Conservation (phyloP, 192 early-diverging fungal species). For the Fimicolochytrium jonesii region DNA sequence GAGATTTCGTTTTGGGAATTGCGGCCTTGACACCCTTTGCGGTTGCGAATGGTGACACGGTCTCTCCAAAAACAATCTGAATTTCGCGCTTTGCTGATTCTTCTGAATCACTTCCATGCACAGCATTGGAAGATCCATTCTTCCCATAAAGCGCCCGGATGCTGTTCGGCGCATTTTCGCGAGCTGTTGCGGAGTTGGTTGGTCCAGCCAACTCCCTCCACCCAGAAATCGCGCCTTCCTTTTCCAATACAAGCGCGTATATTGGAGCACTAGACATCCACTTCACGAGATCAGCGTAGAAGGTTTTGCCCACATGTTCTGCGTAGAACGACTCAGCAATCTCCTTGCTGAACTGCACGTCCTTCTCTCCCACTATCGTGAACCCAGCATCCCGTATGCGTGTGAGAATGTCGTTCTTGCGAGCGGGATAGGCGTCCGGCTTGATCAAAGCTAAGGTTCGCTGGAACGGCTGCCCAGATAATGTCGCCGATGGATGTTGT, state of each 20-base stretch:
- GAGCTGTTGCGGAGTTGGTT: slow-evolving; percentile 41
- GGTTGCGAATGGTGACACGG: neutral
- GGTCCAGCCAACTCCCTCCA: slow-evolving; percentile 43
- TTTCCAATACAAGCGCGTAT: slow-evolving; percentile 40
- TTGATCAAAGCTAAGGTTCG: slow-evolving; percentile 42
- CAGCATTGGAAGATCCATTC: slow-evolving; percentile 46
- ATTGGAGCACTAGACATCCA: slow-evolving; percentile 49
- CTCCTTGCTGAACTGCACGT: slow-evolving; percentile 24
- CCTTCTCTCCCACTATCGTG: slow-evolving; percentile 28
- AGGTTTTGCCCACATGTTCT: slow-evolving; percentile 37
- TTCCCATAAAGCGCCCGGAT: slow-evolving; percentile 31
- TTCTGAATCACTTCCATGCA: slow-evolving; percentile 54
- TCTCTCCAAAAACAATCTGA: slow-evolving; percentile 37
- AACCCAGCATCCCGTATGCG: slow-evolving; percentile 32
- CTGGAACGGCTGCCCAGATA: neutral
- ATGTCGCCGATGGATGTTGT: slow-evolving; percentile 1
- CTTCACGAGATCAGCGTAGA: slow-evolving; percentile 38
- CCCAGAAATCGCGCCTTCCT: slow-evolving; percentile 21
- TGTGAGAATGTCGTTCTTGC: slow-evolving; percentile 26
- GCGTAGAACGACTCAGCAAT: slow-evolving; percentile 43
- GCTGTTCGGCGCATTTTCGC: slow-evolving; percentile 23
- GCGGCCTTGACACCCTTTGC: neutral
- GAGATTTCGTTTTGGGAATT: neutral
- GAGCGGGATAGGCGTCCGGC: slow-evolving; percentile 31
- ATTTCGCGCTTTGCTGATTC: slow-evolving; percentile 38